phyloP scores from a whole-genome alignment of 78 protist genomes.

The Paulinella micropora region DNA sequence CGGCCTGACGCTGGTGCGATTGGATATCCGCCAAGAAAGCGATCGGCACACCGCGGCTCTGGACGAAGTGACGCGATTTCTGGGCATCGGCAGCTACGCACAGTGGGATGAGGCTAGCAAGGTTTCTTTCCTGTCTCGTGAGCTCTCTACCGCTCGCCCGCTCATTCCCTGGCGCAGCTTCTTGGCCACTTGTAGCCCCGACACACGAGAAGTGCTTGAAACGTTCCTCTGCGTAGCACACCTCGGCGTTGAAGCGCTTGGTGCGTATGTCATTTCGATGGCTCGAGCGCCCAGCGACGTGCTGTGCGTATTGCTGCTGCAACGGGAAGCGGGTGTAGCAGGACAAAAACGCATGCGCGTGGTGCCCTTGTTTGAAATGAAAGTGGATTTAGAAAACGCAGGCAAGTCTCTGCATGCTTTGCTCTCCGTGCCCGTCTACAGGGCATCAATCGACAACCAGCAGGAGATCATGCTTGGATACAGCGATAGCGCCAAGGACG shows the following conservation, averaged over 20 bases:
- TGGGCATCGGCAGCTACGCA: slow-evolving; percentile 38
- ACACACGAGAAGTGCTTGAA: slow-evolving; percentile 30
- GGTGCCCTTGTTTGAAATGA: slow-evolving; percentile 53
- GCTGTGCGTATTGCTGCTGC: slow-evolving; percentile 49
- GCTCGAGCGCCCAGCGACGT: slow-evolving; percentile 43
- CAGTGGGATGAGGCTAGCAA: slow-evolving; percentile 16
- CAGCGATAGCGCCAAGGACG: slow-evolving; percentile 51
- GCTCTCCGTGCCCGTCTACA: slow-evolving; percentile 24
- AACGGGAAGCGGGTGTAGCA: slow-evolving; percentile 34
- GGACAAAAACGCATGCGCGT: slow-evolving; percentile 41
- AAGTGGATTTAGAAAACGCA: slow-evolving; percentile 25
- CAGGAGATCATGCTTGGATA: slow-evolving; percentile 66
- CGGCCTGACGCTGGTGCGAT: slow-evolving; percentile 34
- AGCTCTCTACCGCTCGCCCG: slow-evolving; percentile 23
- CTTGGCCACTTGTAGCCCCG: background rate
- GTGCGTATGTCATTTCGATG: slow-evolving; percentile 59
- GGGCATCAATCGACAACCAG: slow-evolving; percentile 1
- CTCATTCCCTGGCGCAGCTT: background rate
- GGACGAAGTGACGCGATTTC: slow-evolving; percentile 30
- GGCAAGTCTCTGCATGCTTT: slow-evolving; percentile 25
- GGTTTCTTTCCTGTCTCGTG: background rate
- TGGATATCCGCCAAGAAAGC: slow-evolving; percentile 53
- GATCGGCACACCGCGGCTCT: slow-evolving; percentile 41
- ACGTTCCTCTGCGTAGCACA: slow-evolving; percentile 24
- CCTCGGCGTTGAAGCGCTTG: slow-evolving; percentile 27